Conservation (phyloP, 495 filamentous ascomycete species). For the Penicillium goetzii region DNA sequence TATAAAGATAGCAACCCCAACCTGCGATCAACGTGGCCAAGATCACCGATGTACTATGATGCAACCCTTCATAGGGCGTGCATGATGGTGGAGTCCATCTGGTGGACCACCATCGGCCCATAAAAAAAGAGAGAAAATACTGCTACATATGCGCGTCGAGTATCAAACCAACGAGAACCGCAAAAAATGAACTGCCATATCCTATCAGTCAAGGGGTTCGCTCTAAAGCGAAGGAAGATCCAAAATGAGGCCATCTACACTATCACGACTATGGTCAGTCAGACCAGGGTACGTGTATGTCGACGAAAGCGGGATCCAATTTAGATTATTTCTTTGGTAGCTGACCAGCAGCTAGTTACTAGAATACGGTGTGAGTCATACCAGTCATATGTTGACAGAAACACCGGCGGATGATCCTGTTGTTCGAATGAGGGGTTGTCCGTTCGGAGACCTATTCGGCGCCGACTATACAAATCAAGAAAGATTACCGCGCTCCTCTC, state of each 20-base stretch:
- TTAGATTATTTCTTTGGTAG: not conserved
- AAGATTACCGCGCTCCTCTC: not conserved
- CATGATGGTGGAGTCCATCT: constrained; percentile 9
- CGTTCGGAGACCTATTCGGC: constrained; percentile 3
- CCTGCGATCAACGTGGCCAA: constrained; percentile 8
- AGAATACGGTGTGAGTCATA: constrained; percentile 1
- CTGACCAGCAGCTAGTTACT: not conserved
- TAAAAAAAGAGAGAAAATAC: not conserved
- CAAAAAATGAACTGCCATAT: not conserved
- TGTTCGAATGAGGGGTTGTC: not conserved
- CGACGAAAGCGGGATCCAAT: not conserved
- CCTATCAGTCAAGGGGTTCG: not conserved
- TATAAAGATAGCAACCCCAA: not conserved
- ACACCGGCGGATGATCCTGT: not conserved
- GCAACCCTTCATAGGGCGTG: constrained; percentile 15
- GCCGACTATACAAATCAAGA: constrained; percentile 3
- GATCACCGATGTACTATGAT: constrained; percentile 12
- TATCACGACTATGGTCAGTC: not conserved
- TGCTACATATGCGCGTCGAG: not conserved
- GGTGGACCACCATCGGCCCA: not conserved
- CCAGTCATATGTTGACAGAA: no score
- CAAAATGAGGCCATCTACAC: constrained; percentile 1
- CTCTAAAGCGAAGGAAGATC: not conserved
- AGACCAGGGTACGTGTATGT: not conserved
- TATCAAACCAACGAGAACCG: not conserved